Evolutionary conservation across 176 grass and related monocot species (phyloP), one percentile per base, ranked within the genome.

Genomic region (Olyra latifolia): DNA sequence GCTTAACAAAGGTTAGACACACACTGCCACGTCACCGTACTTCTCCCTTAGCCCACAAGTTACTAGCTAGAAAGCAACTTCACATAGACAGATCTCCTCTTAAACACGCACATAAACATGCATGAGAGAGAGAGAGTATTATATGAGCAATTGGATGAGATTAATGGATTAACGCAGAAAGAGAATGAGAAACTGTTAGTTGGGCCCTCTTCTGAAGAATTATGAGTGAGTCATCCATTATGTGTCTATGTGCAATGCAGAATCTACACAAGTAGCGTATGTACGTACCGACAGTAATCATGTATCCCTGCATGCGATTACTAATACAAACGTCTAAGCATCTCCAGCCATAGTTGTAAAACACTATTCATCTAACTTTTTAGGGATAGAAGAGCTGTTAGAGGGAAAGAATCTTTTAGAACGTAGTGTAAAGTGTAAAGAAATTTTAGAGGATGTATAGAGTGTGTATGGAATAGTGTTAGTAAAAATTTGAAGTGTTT

Each of bases 21-120:
- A 10, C 56, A 0, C 52, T 9, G 46, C 46, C 82, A 70, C 8
- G 42, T 66, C 56, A 38, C 62, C 5, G 71, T 82, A 71, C 78
- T 69, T 70, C 55, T 76, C 78, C 76, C 87, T 80, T 89, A 85
- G 78, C 72, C 46, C 76, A 47, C 71, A 89, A 80, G 87, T 68
- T 79, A 80, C 54, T 4, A 55, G n/a, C 54, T 4, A 19, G 0
- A 42, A 63, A 66, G 71, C 71, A 58, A 54, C 32, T 32, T 20
- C 35, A 35, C 25, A 60, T 60, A 59, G 11, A 19, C 7, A 20
- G 16, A 72, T 72, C 28, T 52, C 23, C 44, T 71, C 69, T 35
- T 53, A 35, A 35, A 29, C 45, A n/a, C 69, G 53, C 1, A 35
- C 47, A 35, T 52, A 69, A 46, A 70, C 43, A 29, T 53, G 25